Percentiles rank a stretch among this genome's conserved stretches.
phyloP scores from a whole-genome alignment of 2,329 filamentous ascomycete genomes.

The Hypoxylon sp. region DNA sequence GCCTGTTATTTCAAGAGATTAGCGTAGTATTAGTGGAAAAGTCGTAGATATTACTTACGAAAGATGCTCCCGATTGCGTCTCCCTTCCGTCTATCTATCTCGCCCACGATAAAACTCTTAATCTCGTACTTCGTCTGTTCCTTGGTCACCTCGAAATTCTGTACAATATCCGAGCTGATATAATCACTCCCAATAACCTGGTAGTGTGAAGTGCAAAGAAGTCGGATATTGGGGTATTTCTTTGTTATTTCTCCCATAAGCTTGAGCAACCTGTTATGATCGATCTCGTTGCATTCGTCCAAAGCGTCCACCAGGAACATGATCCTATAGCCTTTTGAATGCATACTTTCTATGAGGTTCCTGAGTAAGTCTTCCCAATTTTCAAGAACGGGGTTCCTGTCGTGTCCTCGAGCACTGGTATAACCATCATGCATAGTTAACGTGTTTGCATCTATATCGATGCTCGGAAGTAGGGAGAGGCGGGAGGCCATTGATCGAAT shows the following conservation, averaged over 20 bases:
- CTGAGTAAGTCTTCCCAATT: neutral
- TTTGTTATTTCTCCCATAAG: neutral
- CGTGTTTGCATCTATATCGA: neutral
- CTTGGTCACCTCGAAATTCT: neutral
- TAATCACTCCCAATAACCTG: neutral
- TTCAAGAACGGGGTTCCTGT: neutral
- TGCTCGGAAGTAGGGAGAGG: neutral
- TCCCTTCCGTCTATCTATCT: neutral
- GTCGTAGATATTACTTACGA: neutral
- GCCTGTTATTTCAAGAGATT: neutral
- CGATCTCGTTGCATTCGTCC: neutral
- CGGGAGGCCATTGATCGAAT: neutral
- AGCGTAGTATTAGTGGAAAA: neutral
- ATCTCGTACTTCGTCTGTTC: neutral
- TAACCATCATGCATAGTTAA: neutral
- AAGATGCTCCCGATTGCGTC: neutral
- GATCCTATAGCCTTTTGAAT: neutral
- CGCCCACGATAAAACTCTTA: neutral
- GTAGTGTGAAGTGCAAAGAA: neutral
- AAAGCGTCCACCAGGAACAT: neutral
- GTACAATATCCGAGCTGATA: neutral
- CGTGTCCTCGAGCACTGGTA: neutral
- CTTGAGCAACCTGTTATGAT: neutral
- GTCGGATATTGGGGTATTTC: neutral
- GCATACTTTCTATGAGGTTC: neutral